Percentiles rank a stretch among this genome's conserved stretches.
Conservation (phyloP, 208 protist species). For the Wallacemonas collosoma region DNA sequence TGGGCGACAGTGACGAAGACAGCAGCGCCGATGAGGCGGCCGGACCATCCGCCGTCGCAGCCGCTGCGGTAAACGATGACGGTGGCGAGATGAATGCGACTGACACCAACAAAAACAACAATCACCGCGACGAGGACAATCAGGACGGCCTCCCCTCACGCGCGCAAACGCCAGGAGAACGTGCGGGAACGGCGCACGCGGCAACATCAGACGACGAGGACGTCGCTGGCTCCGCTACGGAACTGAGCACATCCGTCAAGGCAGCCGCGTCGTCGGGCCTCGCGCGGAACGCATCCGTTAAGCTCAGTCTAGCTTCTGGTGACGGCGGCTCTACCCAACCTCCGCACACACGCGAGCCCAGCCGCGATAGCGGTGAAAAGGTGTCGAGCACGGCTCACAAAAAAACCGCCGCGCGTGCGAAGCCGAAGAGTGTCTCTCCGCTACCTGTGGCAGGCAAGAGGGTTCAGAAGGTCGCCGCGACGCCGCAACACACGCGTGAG, state of each 20-base stretch:
- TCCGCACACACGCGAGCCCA: conserved; percentile 11
- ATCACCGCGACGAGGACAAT: too few relatives aligned
- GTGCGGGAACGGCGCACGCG: not conserved
- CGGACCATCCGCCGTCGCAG: too few relatives aligned
- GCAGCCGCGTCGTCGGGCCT: not conserved
- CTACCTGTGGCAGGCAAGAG: too few relatives aligned
- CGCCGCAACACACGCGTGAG: too few relatives aligned
- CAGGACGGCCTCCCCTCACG: not conserved
- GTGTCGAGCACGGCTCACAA: not conserved
- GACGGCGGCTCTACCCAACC: conserved; percentile 1
- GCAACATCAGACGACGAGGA: not conserved
- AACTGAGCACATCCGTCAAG: too few relatives aligned
- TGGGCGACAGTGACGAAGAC: conserved; percentile 38
- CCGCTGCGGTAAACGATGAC: too few relatives aligned
- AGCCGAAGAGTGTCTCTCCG: not conserved
- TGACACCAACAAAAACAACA: too few relatives aligned
- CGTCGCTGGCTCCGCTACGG: not conserved
- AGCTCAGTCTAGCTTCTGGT: not conserved
- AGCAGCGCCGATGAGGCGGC: conserved; percentile 17
- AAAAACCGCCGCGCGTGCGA: not conserved
- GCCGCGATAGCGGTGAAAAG: not conserved
- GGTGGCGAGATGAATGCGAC: too few relatives aligned
- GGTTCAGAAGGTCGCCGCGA: too few relatives aligned
- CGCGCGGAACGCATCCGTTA: not conserved
- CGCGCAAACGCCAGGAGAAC: conserved; percentile 2